These are phyloP conservation scores for Orbilia oligospora DNA, from an alignment of 2,329 filamentous ascomycete genomes.

Conservation along the genomic window DNA sequence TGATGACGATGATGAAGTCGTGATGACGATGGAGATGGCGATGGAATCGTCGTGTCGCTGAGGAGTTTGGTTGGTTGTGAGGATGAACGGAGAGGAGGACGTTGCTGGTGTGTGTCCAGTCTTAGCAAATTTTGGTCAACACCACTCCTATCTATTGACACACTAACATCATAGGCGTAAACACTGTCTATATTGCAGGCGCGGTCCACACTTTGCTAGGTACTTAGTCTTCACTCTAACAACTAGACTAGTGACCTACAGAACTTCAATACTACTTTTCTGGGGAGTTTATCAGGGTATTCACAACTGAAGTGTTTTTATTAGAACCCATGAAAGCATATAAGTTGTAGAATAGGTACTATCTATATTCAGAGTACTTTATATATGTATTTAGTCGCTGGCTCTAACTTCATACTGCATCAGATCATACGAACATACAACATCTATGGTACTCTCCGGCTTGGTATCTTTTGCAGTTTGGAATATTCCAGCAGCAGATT, in stretches of 20 bases:
- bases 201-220: too few relatives aligned
- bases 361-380: background rate
- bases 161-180: background rate
- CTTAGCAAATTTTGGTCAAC: background rate
- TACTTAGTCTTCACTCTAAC: too few relatives aligned
- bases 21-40: slow-evolving; percentile 3
- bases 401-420: slow-evolving; percentile 56
- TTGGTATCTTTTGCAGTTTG: background rate
- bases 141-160: background rate
- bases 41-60: slow-evolving; percentile 24
- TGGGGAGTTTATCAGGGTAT: too few relatives aligned
- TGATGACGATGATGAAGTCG: slow-evolving; percentile 24
- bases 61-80: background rate
- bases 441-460: slow-evolving; percentile 5
- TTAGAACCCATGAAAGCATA: too few relatives aligned
- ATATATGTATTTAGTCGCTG: slow-evolving; percentile 18
- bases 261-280: too few relatives aligned
- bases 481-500: background rate
- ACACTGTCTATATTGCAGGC: too few relatives aligned
- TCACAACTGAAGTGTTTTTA: too few relatives aligned
- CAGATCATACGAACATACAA: slow-evolving; percentile 50
- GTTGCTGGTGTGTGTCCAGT: background rate
- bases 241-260: too few relatives aligned
- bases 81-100: background rate
- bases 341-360: too few relatives aligned